Evolutionary conservation across 2,329 filamentous ascomycete genomes (phyloP), one percentile per base, ranked within the genome.

Genomic region (Cladosporium sphaerospermum): DNA sequence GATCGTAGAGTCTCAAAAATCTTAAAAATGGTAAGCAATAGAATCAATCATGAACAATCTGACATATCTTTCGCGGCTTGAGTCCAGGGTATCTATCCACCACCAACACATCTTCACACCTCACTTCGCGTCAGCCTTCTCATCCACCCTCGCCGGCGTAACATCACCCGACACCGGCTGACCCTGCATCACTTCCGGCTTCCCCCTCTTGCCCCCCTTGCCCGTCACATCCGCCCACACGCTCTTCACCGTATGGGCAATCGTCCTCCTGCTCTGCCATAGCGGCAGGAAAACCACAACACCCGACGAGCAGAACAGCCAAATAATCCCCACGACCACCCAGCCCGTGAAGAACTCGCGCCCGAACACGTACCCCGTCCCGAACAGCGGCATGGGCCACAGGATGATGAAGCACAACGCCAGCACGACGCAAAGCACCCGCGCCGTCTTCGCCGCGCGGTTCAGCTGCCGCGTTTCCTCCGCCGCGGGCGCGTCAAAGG

Each of bases 321-420:
- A 78, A 0, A 74, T 62, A 3, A 77, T 75, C 0, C 73, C 69
- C 0, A 78, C 70, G 0, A 69, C 65, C 0, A 71, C 66, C 75
- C 75, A 78, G 0, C 73, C 71, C 1, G 62, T 65, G 54, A 92
- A 93, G 75, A 93, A 93, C 19, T 77, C 77, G 75, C 88, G 86
- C 68, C 78, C 83, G 71, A 93, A 95, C 51, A 96, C 79, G 66
- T 96, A 96, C 1, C 80, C 80, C 0, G 78, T 78, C 9, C 89
- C 90, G 65, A 93, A 96, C 82, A 96, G 84, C 1, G 90, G 90
- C 79, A 96, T 92, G 0, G 91, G 90, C 89, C 90, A 96, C 13
- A 96, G 78, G 2, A 96, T 77, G 0, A 96, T 74, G 53, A 95
- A 75, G 0, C 82, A 78, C 0, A 95, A 56, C 0, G 88, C 87